Base-by-base conservation (phyloP, 75 land plant species). In the Cryptomeria japonica region DNA sequence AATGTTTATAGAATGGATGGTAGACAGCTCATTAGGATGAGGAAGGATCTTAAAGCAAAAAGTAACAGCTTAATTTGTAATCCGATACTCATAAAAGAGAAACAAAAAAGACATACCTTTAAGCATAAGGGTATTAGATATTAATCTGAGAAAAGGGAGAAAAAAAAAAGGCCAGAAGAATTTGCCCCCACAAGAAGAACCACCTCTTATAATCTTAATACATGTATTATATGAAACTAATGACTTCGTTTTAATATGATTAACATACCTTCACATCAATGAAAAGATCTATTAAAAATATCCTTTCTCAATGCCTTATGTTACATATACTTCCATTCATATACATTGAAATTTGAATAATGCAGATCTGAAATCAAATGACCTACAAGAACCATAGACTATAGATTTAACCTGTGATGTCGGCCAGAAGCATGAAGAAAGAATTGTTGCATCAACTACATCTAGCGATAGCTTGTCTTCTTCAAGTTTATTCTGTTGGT, bases 381-480 rank as follows among this genome's bases (percentile, higher is more conserved):
- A 46, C 84, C 51, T 38, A 46, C n/a, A 18, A 41, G 53, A 19
- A 82, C 47, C 51, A 46, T 9, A 28, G 14, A 25, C 13, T 28
- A 11, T 46, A 82, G 31, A n/a, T n/a, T 82, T 46, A 25, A 95
- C 99, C 98, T 97, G 99, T 83, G 97, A 97, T 87, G 99, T 92
- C 61, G 99, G 99, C 99, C 99, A 98, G 89, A 98, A 98, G 64
- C 94, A 94, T 88, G 99, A 90, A n/a, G 99, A 98, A 90, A 98
- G 95, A 39, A 98, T 97, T 56, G 96, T 97, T 76, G 99, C 94
- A 93, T 97, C 94, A 53, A 98, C 80, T 68, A 87, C 55, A 89
- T 95, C 94, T 80, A 97, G 83, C 31, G 94, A 91, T 44, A 92
- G 34, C 41, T 86, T 90, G 38, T 73, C 51, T 39, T 95, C 94